Percentiles rank a stretch among this genome's conserved stretches.
phyloP scores from a whole-genome alignment of 2,329 filamentous ascomycete species.

The Apiospora koreana region DNA sequence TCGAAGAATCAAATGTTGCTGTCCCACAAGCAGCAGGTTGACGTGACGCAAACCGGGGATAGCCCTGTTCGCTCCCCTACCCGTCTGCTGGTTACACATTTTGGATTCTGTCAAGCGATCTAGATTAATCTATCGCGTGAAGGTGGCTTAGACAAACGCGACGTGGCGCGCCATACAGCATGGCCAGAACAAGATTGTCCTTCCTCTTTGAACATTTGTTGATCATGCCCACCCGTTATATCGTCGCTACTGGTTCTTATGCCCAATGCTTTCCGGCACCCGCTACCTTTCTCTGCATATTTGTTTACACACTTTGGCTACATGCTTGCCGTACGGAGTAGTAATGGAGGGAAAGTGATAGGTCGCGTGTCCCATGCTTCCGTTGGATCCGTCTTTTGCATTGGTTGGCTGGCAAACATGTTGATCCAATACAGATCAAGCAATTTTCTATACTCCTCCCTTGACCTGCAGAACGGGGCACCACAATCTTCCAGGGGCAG shows the following conservation, averaged over 20 bases:
- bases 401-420: conserved; percentile 4
- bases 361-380: conserved; percentile 4
- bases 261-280: neutral
- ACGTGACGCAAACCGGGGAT: neutral
- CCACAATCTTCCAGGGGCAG: neutral
- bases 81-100: neutral
- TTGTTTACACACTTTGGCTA: neutral
- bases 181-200: neutral
- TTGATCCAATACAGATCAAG: neutral
- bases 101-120: neutral
- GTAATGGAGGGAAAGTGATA: neutral
- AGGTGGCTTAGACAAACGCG: conserved; percentile 2
- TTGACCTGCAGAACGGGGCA: neutral
- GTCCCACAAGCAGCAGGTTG: conserved; percentile 1
- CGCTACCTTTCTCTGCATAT: neutral
- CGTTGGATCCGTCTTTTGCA: conserved; percentile 6
- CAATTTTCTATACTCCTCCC: neutral
- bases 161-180: neutral
- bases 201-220: neutral
- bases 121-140: neutral
- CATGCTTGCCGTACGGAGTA: neutral
- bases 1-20: neutral
- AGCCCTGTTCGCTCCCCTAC: neutral
- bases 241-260: neutral
- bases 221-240: neutral